Evolutionary conservation across 306 rosid genomes (phyloP), one percentile per base, ranked within the genome.

Genomic region (Prunus dulcis): DNA sequence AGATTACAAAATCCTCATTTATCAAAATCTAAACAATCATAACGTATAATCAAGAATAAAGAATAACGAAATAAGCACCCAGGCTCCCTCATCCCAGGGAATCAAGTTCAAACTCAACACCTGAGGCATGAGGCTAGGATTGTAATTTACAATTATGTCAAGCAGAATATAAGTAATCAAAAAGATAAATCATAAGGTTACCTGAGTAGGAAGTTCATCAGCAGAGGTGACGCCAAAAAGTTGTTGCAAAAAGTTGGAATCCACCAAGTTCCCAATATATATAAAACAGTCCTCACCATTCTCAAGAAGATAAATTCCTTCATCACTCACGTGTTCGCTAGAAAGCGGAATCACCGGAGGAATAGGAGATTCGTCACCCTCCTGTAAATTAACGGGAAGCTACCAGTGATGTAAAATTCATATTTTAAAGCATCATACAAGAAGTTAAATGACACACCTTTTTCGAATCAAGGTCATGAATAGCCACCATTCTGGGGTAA

Each of bases 221-320:
- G 85, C 83, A 22, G 97, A 79, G 77, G 87, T 51, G 81, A 90
- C 82, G 71, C 96, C 90, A 78, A 95, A 95, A 71, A 95, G 82
- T 82, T 82, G 88, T 76, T 83, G 86, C 84, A 95, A 79, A 55
- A 75, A 82, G 61, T 86, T 87, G 41, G 86, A 68, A 82, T 73
- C 90, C 76, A 81, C 99, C 43, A 86, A 79, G 81, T 80, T 90
- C 69, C 99, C 97, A 74, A 88, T 50, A 73, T 89, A 92, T 84
- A 92, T 82, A 80, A 91, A 92, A 84, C 99, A 89, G 78, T 95
- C 97, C 61, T 85, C 88, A 67, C 99, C 99, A 27, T 95, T 92
- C 84, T 95, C 99, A 18, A 95, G 93, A 86, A 95, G 98, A 91
- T 95, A 95, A 75, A 95, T 80, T 71, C 97, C 97, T 15, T 82